Evolutionary conservation across 2,329 filamentous ascomycete species (phyloP), one percentile per base, ranked within the genome.

Genomic region (Nannizzia gypsea): DNA sequence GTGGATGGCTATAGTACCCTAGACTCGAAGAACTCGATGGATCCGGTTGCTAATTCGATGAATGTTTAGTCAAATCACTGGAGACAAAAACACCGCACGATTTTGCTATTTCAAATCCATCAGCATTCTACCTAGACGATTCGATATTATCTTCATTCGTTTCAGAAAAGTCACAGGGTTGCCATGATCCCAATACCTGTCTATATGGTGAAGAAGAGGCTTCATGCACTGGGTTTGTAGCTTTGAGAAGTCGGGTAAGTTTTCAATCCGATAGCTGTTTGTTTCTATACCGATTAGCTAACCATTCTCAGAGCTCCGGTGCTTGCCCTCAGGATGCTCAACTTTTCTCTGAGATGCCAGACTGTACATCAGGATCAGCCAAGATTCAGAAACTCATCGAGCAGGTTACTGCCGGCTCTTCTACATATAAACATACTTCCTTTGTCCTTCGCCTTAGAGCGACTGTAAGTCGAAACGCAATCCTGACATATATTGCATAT

Each of bases 61-160:
- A n/a, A 54, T 22, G 5, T 15, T 6, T 28, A 52, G 48, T 52
- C 13, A 52, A 52, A 52, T 9, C n/a, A 2, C 26, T 56, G 17
- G 20, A 42, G 54, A 28, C 54, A 22, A 38, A 24, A 38, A n/a
- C 54, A 40, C 31, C 54, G 9, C 31, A 38, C 28, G 26, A 40
- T 38, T 24, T 56, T 4, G 31, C 38, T 13, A 56, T 56, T 26
- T 52, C 48, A n/a, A 52, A 13, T 15, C 48, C 48, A 2, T 6
- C 48, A 24, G 22, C 48, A n/a, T 52, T 31, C 22, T 52, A 52
- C 5, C 11, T 52, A 52, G 22, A 52, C 15, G 48, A 52, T 52
- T 52, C 48, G 22, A 52, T 52, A 52, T 52, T 52, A 24, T 52
- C 48, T 52, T n/a, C 48, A 6, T 52, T 52, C 22, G 22, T 52